These are phyloP conservation scores for Gautieria morchelliformis DNA, from an alignment of 768 basidiomycete genomes.

Conservation along the genomic window DNA sequence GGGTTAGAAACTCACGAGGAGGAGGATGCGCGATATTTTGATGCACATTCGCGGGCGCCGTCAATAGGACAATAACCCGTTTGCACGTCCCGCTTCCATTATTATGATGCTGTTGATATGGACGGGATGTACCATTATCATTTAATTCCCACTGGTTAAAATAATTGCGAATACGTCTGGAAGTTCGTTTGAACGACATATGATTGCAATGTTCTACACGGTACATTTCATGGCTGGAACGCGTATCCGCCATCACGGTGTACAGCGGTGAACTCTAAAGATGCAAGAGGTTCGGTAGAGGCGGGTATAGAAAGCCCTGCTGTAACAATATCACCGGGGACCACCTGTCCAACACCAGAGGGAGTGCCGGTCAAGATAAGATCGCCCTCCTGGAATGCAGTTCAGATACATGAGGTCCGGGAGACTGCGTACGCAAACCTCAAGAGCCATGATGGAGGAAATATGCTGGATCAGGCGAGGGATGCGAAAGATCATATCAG, in stretches of 20 bases:
- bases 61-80: background rate
- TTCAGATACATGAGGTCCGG: background rate
- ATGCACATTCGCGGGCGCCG: background rate
- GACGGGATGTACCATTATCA: background rate
- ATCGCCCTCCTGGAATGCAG: constrained; percentile 64
- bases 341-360: constrained; percentile 74
- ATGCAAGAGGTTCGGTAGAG: constrained; percentile 44
- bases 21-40: background rate
- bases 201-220: background rate
- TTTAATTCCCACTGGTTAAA: too few species aligned
- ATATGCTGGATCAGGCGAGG: constrained; percentile 83
- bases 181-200: background rate
- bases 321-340: constrained; percentile 67
- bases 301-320: constrained; percentile 54
- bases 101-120: background rate
- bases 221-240: constrained; percentile 25
- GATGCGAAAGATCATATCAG: constrained; percentile 89
- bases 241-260: constrained; percentile 62
- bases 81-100: background rate
- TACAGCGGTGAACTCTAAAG: constrained; percentile 55
- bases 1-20: background rate
- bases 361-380: constrained; percentile 90
- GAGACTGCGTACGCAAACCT: constrained; percentile 35
- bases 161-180: too few species aligned
- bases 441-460: constrained; percentile 95